Evolutionary conservation across 2,329 filamentous ascomycete genomes (phyloP), one percentile per base, ranked within the genome.

Genomic region (Thyridium curvatum): DNA sequence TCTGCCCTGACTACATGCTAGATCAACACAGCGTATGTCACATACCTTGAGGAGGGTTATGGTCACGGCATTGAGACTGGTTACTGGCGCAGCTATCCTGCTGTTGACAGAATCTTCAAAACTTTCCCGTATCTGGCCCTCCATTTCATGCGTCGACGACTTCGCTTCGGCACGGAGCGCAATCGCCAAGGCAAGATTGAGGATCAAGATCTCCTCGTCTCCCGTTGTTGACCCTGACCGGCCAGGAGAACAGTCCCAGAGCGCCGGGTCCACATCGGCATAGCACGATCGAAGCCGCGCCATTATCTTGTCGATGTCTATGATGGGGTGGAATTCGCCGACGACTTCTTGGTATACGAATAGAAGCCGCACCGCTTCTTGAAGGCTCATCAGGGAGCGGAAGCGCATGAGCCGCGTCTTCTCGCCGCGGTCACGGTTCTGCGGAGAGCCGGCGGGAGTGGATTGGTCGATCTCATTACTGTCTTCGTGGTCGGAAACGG

Each of bases 281-380:
- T 35, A 35, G 18, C 34, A 35, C 34, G 18, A 35, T 16, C 28
- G 18, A 35, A 35, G 15, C 8, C 28, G 39, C 16, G 21, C 18
- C 15, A 37, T 18, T 6, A 41, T 21, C 18, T 15, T 30, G 28
- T 41, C 30, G 33, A 34, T 33, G 34, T 41, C 34, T 18, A 41
- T 6, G 13, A 41, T 41, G 15, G 39, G 39, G 17, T 41, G 39
- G n/a, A 37, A 41, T 6, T 37, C 34, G n/a, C 39, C 39, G 14
- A 37, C 30, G 17, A 41, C 34, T 15, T 37, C 39, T 16, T 41
- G 39, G 21, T 41, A 41, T 15, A 31, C 35, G 16, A 28, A 36
- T 2, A 41, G 9, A 12, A 41, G 39, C 28, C 31, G 34, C 13
- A 35, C 34, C 13, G 34, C 34, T 26, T 35, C 34, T 14, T 26